Evolutionary conservation across 164 flowering plant genomes (phyloP), one percentile per base, ranked within the genome.

Genomic region (Macadamia integrifolia): DNA sequence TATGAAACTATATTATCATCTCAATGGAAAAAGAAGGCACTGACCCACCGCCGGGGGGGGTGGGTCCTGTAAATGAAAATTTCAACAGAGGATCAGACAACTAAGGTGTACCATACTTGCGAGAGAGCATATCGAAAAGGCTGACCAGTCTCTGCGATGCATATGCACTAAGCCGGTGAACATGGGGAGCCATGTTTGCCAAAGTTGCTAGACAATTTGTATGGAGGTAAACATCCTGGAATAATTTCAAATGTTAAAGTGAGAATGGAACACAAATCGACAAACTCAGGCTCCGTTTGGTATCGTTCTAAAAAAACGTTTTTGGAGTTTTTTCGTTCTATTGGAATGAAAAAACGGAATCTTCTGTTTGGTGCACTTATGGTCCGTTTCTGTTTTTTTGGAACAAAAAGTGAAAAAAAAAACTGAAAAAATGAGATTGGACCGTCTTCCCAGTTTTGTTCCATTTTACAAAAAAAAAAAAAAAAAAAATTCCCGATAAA

Each of bases 141-240:
- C 97, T 88, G 76, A 94, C 95, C 69, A 94, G 84, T 73, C 93
- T 87, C 73, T 94, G 97, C 49, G 98, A 90, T 64, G 98, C 97
- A 87, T 91, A 91, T 56, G 95, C 91, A 84, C 89, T 89, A 82
- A 94, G 77, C 58, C 83, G 88, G 74, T 94, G 95, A 50, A 83
- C 91, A 78, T 94, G 97, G 52, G 99, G 97, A 61, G 99, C 97
- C 97, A 92, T 92, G 80, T 92, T 94, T 60, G 99, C 95, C 82
- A 94, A 82, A 64, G 93, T 92, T 73, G 97, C 99, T 17, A 94
- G 85, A 75, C 99, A 92, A 71, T 92, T 94, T 62, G 97, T 94
- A 72, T 90, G 99, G 49, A 94, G 96, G 78, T 85, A 90, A n/a
- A 94, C 82, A 80, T 94, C 97, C 97, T 90, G 88, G 71, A 17